Percentiles rank a stretch among this genome's conserved stretches.
These are phyloP conservation scores for Perkinsus olseni DNA, from an alignment of 169 alveolate species.

Conservation along the genomic window DNA sequence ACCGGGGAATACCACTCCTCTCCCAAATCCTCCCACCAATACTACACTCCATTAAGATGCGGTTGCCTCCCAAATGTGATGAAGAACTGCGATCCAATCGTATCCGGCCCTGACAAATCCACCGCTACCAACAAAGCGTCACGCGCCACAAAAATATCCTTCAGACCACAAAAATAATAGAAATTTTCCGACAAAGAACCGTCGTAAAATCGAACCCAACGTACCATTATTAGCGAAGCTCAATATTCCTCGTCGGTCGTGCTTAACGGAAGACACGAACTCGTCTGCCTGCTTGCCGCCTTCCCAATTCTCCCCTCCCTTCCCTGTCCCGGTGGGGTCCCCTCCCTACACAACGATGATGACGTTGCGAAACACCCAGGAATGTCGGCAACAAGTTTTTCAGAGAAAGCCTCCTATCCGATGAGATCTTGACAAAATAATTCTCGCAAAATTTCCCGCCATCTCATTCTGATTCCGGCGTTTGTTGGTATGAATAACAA, in stretches of 20 bases:
- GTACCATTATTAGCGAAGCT: constrained; percentile 30
- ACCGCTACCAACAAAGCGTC: too few relatives aligned
- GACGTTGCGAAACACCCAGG: not conserved
- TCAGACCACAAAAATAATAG: too few relatives aligned
- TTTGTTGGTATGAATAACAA: too few relatives aligned
- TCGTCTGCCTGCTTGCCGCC: constrained; percentile 68
- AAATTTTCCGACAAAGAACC: too few relatives aligned
- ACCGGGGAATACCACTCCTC: too few relatives aligned
- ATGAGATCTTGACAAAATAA: not conserved
- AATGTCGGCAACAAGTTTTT: too few relatives aligned
- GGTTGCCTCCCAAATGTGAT: constrained; percentile 27
- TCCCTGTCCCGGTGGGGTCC: constrained; percentile 72
- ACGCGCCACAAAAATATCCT: too few relatives aligned
- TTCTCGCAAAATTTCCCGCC: too few relatives aligned
- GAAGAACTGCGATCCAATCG: constrained; percentile 34
- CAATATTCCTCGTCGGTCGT: constrained; percentile 25
- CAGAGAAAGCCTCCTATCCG: not conserved
- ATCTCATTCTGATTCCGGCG: too few relatives aligned
- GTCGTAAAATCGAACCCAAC: not conserved
- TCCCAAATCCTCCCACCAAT: not conserved
- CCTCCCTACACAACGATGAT: constrained; percentile 48
- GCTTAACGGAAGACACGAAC: constrained; percentile 56
- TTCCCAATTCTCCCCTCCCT: constrained; percentile 66
- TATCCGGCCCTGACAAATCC: constrained; percentile 22
- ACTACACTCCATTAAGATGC: constrained; percentile 24